These are phyloP conservation scores for Hansenula sp. DNA, from an alignment of 1,139 yeast genomes.

Conservation along the genomic window DNA sequence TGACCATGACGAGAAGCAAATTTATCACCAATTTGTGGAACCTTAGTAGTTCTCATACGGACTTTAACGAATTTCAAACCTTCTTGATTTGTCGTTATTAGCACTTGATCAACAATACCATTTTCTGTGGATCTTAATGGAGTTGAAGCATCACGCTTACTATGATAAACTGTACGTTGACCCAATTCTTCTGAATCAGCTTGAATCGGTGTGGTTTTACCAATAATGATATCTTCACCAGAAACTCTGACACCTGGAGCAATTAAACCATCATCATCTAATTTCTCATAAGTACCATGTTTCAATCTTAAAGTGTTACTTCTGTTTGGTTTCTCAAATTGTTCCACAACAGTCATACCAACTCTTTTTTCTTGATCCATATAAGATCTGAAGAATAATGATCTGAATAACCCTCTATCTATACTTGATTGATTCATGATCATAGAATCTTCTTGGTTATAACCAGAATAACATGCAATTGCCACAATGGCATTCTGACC, in stretches of 20 bases:
- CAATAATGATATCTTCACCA: constrained; percentile 97
- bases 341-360: constrained; percentile 96
- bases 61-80: constrained; percentile 97
- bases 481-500: constrained; percentile 99
- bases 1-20: constrained; percentile 99
- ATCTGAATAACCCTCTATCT: constrained; percentile 94
- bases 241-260: constrained; percentile 98
- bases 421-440: constrained; percentile 98
- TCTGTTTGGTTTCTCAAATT: constrained; percentile 92
- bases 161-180: constrained; percentile 95
- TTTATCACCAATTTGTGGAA: constrained; percentile 98
- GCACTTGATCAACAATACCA: constrained; percentile 97
- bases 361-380: constrained; percentile 98
- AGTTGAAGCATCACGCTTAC: constrained; percentile 97
- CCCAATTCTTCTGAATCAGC: constrained; percentile 98
- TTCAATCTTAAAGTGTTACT: constrained; percentile 91
- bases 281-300: constrained; percentile 96
- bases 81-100: constrained; percentile 95
- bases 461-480: constrained; percentile 96
- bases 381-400: constrained; percentile 92
- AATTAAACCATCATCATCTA: constrained; percentile 96
- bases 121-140: constrained; percentile 95
- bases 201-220: constrained; percentile 97
- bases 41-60: constrained; percentile 96
- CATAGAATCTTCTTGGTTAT: constrained; percentile 99